Percentiles rank a stretch among this genome's conserved stretches.
Evolutionary conservation across 2,329 filamentous ascomycete species (phyloP).

Genomic region (Fusarium dimerum): DNA sequence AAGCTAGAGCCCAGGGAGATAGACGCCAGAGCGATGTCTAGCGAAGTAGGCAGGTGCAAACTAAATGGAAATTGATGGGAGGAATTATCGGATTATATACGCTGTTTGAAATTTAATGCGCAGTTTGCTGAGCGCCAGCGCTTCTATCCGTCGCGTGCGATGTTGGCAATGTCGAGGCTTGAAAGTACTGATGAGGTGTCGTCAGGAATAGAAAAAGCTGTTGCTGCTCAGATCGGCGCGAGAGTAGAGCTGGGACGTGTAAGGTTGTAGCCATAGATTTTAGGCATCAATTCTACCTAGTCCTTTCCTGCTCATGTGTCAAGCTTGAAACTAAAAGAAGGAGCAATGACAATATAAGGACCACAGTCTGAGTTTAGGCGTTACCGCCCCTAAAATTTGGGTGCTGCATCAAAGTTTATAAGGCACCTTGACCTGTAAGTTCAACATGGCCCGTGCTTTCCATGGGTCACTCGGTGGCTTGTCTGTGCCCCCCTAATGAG

Average conservation of each 20-base stretch:
- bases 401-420: too few relatives aligned
- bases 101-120: constrained; percentile 23
- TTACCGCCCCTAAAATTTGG: too few relatives aligned
- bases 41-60: constrained; percentile 10
- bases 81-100: constrained; percentile 7
- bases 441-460: constrained; percentile 30
- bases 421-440: background rate
- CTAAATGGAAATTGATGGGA: constrained; percentile 17
- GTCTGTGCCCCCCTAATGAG: constrained; percentile 8
- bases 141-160: constrained; percentile 29
- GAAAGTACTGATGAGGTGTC: constrained; percentile 33
- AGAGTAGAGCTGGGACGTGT: constrained; percentile 22
- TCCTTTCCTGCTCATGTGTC: too few relatives aligned
- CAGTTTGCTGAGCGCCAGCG: constrained; percentile 22
- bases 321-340: too few relatives aligned
- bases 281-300: constrained; percentile 29
- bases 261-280: constrained; percentile 30
- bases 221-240: constrained; percentile 26
- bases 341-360: too few relatives aligned
- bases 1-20: constrained; percentile 21
- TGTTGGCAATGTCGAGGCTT: constrained; percentile 20
- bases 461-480: constrained; percentile 5
- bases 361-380: too few relatives aligned
- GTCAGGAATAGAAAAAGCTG: constrained; percentile 35
- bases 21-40: constrained; percentile 17